Conservation (phyloP, 2,329 filamentous ascomycete genomes). For the Penicillium sp. region DNA sequence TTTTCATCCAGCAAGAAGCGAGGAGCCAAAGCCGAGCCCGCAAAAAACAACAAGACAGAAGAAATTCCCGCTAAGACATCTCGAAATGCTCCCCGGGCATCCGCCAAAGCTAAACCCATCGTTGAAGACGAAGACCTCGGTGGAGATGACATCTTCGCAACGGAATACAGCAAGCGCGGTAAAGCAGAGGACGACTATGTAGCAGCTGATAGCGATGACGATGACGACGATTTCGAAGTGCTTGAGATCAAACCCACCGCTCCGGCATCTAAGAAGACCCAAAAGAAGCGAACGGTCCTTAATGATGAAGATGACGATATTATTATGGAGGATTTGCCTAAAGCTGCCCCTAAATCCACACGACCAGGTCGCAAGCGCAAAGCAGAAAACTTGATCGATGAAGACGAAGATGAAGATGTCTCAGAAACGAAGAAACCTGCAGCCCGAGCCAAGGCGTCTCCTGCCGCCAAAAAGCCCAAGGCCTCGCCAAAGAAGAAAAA, state of each 20-base stretch:
- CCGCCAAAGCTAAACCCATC: constrained; percentile 36
- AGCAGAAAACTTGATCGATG: constrained; percentile 53
- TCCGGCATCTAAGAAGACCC: constrained; percentile 45
- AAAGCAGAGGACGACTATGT: constrained; percentile 69
- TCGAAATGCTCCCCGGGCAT: constrained; percentile 4
- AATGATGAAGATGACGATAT: constrained; percentile 40
- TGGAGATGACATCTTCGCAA: constrained; percentile 81
- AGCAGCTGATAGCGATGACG: constrained; percentile 52
- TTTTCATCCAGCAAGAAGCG: constrained; percentile 60
- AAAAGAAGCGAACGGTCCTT: constrained; percentile 31
- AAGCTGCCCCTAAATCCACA: constrained; percentile 44
- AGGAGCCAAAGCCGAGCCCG: constrained; percentile 43
- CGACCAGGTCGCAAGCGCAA: constrained; percentile 54
- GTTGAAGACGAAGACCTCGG: constrained; percentile 61
- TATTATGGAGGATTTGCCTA: constrained; percentile 53
- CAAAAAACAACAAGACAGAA: constrained; percentile 4
- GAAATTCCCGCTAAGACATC: constrained; percentile 14
- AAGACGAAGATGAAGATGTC: constrained; percentile 56
- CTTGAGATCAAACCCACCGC: constrained; percentile 60
- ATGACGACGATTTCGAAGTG: constrained; percentile 65
- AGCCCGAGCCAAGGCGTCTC: constrained; percentile 34
- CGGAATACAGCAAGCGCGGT: constrained; percentile 63
- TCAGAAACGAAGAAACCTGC: constrained; percentile 55
- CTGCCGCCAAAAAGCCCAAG: constrained; percentile 48
- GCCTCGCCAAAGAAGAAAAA: constrained; percentile 62